phyloP scores from a whole-genome alignment of 129 eudicot genomes.

The Centella asiatica region DNA sequence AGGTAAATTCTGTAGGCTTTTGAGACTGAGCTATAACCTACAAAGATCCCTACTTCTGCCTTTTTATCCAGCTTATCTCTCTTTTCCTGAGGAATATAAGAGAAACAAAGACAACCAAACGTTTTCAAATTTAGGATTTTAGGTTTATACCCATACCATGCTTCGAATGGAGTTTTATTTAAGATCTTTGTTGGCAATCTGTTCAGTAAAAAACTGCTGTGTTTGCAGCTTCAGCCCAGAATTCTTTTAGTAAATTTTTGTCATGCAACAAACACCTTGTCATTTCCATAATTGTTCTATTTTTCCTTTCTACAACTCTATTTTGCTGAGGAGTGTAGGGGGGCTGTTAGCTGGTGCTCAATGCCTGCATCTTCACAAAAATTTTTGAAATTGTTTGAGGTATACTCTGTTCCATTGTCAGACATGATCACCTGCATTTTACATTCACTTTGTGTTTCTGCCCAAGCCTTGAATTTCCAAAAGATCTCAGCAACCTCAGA shows the following conservation, averaged over 20 bases:
- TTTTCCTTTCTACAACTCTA: no score
- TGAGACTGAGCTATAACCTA: no score
- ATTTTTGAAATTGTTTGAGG: no score
- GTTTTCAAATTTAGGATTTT: neutral
- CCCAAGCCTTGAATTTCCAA: neutral
- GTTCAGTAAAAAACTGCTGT: neutral
- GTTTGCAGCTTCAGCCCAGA: neutral
- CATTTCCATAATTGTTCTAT: no score
- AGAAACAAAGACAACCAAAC: neutral
- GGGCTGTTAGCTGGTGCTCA: neutral
- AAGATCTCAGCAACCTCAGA: no score
- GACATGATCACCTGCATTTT: slow-evolving; percentile 1
- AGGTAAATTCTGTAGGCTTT: no score
- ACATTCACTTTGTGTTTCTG: slow-evolving; percentile 1
- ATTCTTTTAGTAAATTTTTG: no score
- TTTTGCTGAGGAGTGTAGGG: neutral
- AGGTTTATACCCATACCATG: slow-evolving; percentile 1
- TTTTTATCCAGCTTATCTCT: neutral
- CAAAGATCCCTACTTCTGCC: neutral
- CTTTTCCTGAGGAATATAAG: neutral
- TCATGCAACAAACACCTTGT: no score
- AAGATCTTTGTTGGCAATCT: neutral
- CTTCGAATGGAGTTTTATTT: neutral
- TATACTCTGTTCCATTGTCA: no score
- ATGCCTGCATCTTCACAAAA: no score